phyloP scores from a whole-genome alignment of 352 stramenopile species.

The Phytopythium chamaehyphon region DNA sequence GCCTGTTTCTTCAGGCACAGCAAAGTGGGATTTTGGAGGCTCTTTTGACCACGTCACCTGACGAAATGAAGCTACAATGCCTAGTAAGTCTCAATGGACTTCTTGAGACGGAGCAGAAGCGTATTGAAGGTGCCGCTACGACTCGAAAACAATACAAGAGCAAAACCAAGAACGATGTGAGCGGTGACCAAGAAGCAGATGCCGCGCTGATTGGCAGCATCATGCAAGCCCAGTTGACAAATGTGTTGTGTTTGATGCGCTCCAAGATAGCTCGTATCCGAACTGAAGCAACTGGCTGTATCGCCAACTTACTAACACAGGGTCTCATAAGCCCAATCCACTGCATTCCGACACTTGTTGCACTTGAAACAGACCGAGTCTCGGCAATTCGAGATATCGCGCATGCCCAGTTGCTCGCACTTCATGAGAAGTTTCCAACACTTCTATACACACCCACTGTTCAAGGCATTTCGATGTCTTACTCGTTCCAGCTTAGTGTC shows the following conservation, averaged over 20 bases:
- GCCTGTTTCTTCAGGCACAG: constrained; percentile 66
- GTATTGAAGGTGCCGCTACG: constrained; percentile 47
- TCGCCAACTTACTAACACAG: constrained; percentile 66
- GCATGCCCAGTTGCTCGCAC: constrained; percentile 53
- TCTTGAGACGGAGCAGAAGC: constrained; percentile 62
- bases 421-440: constrained; percentile 57
- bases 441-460: constrained; percentile 50
- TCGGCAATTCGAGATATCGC: constrained; percentile 58
- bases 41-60: constrained; percentile 29
- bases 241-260: constrained; percentile 52
- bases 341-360: constrained; percentile 77
- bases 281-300: constrained; percentile 60
- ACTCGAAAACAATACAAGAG: constrained; percentile 36
- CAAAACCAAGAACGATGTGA: constrained; percentile 70
- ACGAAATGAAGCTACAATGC: constrained; percentile 63
- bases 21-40: constrained; percentile 60
- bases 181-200: constrained; percentile 84
- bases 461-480: constrained; percentile 57
- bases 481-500: constrained; percentile 59
- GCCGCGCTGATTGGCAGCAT: constrained; percentile 82
- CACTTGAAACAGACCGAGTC: constrained; percentile 72
- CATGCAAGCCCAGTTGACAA: constrained; percentile 78
- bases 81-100: constrained; percentile 74
- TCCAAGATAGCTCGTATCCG: constrained; percentile 59
- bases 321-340: constrained; percentile 73